Conservation (phyloP, 768 basidiomycete species). For the Pisolithus tinctorius region DNA sequence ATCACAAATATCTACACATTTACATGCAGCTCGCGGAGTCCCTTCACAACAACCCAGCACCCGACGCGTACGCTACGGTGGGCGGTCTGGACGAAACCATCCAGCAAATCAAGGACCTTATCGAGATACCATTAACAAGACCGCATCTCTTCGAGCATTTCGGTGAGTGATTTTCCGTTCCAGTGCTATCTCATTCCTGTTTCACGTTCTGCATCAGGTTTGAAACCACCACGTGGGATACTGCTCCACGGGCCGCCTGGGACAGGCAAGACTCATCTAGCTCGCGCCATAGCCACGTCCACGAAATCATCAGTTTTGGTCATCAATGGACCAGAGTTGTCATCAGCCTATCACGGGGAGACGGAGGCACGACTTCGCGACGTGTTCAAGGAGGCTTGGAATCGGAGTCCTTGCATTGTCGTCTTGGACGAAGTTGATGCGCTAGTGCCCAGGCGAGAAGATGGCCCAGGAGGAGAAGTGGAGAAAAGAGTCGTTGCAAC, state of each 20-base stretch:
- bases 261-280: slow-evolving; percentile 96
- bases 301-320: slow-evolving; percentile 84
- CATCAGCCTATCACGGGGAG: slow-evolving; percentile 95
- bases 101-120: slow-evolving; percentile 71
- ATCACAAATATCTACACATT: slow-evolving; percentile 9
- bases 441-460: slow-evolving; percentile 84
- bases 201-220: slow-evolving; percentile 36
- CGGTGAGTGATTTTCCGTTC: slow-evolving; percentile 36
- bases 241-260: slow-evolving; percentile 94
- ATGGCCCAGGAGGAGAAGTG: slow-evolving; percentile 87
- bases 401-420: slow-evolving; percentile 83
- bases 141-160: slow-evolving; percentile 78
- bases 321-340: slow-evolving; percentile 92
- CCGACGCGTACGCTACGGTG: slow-evolving; percentile 70
- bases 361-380: slow-evolving; percentile 87
- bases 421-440: slow-evolving; percentile 97
- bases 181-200: slow-evolving; percentile 1
- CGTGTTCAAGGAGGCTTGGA: slow-evolving; percentile 80
- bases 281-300: slow-evolving; percentile 87
- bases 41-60: slow-evolving; percentile 33
- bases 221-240: slow-evolving; percentile 96
- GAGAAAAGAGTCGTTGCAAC: slow-evolving; percentile 96
- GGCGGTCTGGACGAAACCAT: slow-evolving; percentile 90
- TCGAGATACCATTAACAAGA: slow-evolving; percentile 80
- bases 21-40: slow-evolving; percentile 39